phyloP scores from a whole-genome alignment of 1,284 basidiomycete genomes.

The Peniophora sp. region DNA sequence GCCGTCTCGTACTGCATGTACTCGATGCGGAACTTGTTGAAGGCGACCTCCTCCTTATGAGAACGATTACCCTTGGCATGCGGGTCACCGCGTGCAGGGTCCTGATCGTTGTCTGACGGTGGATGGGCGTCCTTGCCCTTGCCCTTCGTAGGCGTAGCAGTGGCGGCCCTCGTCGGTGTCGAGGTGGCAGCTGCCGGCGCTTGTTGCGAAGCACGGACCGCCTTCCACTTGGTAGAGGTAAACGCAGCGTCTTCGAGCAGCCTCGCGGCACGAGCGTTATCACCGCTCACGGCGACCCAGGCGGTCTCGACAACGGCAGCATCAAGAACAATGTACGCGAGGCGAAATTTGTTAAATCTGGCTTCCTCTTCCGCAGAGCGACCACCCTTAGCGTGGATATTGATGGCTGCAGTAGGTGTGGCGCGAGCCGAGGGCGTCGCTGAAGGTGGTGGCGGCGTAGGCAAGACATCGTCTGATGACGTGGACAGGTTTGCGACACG shows the following conservation, averaged over 20 bases:
- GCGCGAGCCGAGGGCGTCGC: not conserved
- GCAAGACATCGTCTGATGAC: constrained; percentile 61
- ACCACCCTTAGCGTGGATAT: too few relatives aligned
- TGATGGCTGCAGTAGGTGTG: constrained; percentile 2
- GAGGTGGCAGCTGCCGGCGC: too few relatives aligned
- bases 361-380: constrained; percentile 14
- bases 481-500: constrained; percentile 25
- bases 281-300: too few relatives aligned
- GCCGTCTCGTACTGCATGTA: constrained; percentile 56
- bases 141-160: not conserved
- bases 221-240: too few relatives aligned
- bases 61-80: too few relatives aligned
- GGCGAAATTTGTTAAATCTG: constrained; percentile 24
- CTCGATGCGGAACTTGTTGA: constrained; percentile 13
- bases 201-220: too few relatives aligned
- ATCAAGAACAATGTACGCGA: not conserved
- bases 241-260: too few relatives aligned
- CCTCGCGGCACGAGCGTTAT: too few relatives aligned
- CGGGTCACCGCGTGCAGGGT: too few relatives aligned
- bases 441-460: constrained; percentile 26
- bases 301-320: too few relatives aligned
- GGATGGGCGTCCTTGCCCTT: too few relatives aligned
- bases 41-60: not conserved
- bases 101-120: too few relatives aligned
- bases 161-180: not conserved